Evolutionary conservation across 192 early-diverging fungal species (phyloP).

Genomic region (Globomyces pollinis-pini): DNA sequence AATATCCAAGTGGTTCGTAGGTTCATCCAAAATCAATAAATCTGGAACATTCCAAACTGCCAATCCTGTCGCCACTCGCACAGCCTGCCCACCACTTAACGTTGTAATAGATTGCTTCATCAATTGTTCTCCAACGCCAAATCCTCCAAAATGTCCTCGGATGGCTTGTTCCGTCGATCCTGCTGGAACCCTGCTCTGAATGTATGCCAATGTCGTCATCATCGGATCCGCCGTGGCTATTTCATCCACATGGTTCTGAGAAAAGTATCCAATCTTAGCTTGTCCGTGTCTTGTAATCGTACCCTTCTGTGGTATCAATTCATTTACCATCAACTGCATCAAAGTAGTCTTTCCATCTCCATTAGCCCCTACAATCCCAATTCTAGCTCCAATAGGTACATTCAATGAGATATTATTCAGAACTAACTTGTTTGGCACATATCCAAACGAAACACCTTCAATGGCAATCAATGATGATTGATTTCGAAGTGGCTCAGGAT

Average conservation of each 20-base stretch:
- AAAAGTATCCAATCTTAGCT: constrained; percentile 69
- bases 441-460: constrained; percentile 45
- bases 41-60: constrained; percentile 11
- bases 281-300: constrained; percentile 52
- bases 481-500: constrained; percentile 60
- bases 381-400: constrained; percentile 56
- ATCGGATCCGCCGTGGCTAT: constrained; percentile 52
- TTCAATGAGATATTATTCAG: constrained; percentile 65
- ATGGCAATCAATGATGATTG: constrained; percentile 59
- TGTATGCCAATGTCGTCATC: background rate
- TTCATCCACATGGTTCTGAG: constrained; percentile 75
- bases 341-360: constrained; percentile 64
- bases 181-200: background rate
- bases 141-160: background rate
- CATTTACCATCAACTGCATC: constrained; percentile 65
- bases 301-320: constrained; percentile 53
- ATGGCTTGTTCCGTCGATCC: background rate
- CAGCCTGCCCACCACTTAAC: constrained; percentile 77
- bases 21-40: constrained; percentile 32
- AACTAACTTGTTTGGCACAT: constrained; percentile 23
- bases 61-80: constrained; percentile 64
- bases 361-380: constrained; percentile 78
- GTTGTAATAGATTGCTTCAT: constrained; percentile 52
- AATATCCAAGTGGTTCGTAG: constrained; percentile 89
- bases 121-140: constrained; percentile 7